Base-by-base conservation (phyloP, 2,329 filamentous ascomycete species). In the Colletotrichum camelliae region DNA sequence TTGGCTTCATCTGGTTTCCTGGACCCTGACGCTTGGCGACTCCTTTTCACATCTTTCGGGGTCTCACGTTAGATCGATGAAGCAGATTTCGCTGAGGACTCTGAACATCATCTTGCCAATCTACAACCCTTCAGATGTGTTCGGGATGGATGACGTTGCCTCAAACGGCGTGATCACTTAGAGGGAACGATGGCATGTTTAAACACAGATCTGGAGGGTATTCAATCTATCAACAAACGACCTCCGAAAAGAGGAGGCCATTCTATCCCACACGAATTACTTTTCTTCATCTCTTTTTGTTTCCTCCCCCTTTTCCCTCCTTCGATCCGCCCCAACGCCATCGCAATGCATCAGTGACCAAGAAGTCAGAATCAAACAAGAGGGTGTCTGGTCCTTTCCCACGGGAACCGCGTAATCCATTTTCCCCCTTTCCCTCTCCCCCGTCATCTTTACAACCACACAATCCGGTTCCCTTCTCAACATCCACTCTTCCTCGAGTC, bases 311-410 rank as follows among this genome's bases (percentile, higher is more conserved):
- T 2, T n/a, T 60, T 74, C 72, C 77, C 77, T 77, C 39, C 55
- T 39, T 52, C 27, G 61, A 67, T 74, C 67, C 67, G 64, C 72
- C 72, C 75, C 67, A 85, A 86, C 84, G 81, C 85, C 85, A 81
- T 83, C 84, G 85, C 85, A 85, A 86, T 86, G 84, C 84, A 85
- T 74, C 33, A 74, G 64, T 69, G 73, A 75, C 62, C 73, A 58
- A 64, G 62, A 75, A 64, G 66, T n/a, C 35, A 29, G 16, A 57
- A 52, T 67, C 35, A 18, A 61, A 66, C 24, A 37, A 65, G 55
- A 24, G 21, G 18, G 24, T 33, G 18, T 35, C 55, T 15, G 57
- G 70, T 15, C 16, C 4, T 16, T 16, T 31, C 31, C 55, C 31
- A 21, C 24, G 43, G 43, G 43, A 48, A 21, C 43, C 43, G 43